Conservation (phyloP, 805 yeast species). For the Metschnikowia arizonensis region DNA sequence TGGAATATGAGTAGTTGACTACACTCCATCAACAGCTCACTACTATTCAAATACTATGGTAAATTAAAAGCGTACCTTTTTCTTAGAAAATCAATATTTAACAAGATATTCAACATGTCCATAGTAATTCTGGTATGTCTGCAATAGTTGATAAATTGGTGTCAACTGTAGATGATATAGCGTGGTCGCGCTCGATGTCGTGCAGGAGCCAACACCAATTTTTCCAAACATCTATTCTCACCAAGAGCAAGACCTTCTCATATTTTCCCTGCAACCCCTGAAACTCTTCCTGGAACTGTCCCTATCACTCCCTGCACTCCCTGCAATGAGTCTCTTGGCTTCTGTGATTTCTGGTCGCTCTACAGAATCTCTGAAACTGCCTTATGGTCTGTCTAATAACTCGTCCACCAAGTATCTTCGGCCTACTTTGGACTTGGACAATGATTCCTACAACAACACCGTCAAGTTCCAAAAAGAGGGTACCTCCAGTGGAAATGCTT, state of each 20-base stretch:
- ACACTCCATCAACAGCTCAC: no score
- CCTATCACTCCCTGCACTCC: neutral
- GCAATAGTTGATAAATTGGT: no score
- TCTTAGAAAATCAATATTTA: no score
- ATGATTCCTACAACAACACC: constrained; percentile 20
- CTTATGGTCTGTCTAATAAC: neutral
- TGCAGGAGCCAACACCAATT: constrained; percentile 6
- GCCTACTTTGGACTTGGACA: constrained; percentile 30
- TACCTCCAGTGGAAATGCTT: constrained; percentile 17
- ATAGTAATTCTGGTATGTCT: no score
- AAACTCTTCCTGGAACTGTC: no score
- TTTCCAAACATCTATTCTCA: constrained; percentile 4
- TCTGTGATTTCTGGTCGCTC: constrained; percentile 16
- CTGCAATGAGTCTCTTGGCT: constrained; percentile 19
- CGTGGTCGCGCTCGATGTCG: constrained; percentile 4
- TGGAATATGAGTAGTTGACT: no score
- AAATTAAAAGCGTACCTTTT: no score
- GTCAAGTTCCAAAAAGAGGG: constrained; percentile 31
- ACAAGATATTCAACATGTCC: no score
- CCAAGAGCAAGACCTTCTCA: no score
- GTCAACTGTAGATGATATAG: no score
- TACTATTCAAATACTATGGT: no score
- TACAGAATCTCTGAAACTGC: constrained; percentile 2
- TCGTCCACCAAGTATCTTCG: constrained; percentile 22
- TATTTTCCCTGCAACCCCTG: neutral